Evolutionary conservation across 768 basidiomycete species (phyloP).

Genomic region (Mycena rebaudengoi): DNA sequence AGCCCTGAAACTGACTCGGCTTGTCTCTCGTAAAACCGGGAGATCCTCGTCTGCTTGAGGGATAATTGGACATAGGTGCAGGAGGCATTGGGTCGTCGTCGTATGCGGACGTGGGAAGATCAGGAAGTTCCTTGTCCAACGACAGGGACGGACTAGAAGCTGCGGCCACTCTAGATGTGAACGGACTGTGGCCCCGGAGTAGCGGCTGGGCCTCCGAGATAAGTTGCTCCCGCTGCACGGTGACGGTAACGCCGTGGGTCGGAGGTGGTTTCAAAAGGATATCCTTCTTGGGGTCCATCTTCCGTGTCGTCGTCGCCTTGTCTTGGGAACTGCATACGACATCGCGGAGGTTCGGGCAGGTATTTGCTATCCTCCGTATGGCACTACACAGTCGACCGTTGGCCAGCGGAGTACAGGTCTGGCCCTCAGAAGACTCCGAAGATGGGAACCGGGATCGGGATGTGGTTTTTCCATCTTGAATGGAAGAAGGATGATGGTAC

Average conservation of each 20-base stretch:
- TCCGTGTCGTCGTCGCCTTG: background rate
- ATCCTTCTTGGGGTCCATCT: background rate
- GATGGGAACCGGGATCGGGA: background rate
- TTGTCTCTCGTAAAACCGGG: too few relatives aligned
- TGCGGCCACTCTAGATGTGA: background rate
- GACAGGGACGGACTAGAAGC: background rate
- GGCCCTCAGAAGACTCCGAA: too few relatives aligned
- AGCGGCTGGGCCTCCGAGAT: background rate
- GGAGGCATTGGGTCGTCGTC: too few relatives aligned
- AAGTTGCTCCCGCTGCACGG: conserved; percentile 5
- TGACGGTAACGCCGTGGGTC: conserved; percentile 13
- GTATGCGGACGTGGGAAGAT: too few relatives aligned
- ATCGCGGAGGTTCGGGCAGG: conserved; percentile 5
- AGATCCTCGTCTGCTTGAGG: too few relatives aligned
- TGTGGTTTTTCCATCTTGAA: background rate
- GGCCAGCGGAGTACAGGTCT: too few relatives aligned
- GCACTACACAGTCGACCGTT: conserved; percentile 6
- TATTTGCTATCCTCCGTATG: too few relatives aligned
- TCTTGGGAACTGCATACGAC: background rate
- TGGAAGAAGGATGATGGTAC: background rate
- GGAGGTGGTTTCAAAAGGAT: conserved; percentile 2
- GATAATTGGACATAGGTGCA: too few relatives aligned
- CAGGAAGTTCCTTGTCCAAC: too few relatives aligned
- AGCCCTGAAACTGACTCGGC: too few relatives aligned
- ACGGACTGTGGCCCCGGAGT: background rate